These are phyloP conservation scores for Trifolium subterraneum DNA, from an alignment of 306 rosid genomes.

Conservation along the genomic window DNA sequence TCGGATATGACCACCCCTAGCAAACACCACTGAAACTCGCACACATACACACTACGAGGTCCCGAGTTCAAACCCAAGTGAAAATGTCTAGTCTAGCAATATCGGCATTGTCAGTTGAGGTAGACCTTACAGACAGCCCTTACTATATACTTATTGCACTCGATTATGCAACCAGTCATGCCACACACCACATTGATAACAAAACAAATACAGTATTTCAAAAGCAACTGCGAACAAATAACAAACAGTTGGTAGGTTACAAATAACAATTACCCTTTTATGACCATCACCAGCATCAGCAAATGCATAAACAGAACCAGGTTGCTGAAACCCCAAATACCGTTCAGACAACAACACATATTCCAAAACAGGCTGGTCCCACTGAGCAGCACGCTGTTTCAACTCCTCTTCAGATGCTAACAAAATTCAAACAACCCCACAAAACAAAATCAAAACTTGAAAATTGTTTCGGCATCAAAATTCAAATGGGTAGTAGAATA, in stretches of 20 bases:
- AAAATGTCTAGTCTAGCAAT: too few species aligned
- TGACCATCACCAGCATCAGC: conserved; percentile 72
- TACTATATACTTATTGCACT: not conserved
- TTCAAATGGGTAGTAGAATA: conserved; percentile 19
- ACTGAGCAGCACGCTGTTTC: conserved; percentile 75
- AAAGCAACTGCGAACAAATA: not conserved
- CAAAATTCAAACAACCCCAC: not conserved
- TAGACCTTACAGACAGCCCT: too few species aligned
- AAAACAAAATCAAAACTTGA: conserved; percentile 6
- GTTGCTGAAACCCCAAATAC: conserved; percentile 79
- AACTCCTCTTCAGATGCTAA: conserved; percentile 75
- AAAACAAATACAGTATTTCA: not conserved
- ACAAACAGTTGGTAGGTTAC: not conserved
- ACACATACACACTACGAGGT: too few species aligned
- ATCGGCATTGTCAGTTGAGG: too few species aligned
- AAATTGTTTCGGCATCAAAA: not conserved
- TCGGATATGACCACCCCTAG: too few species aligned
- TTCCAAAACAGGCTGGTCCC: conserved; percentile 82
- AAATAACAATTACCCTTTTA: conserved; percentile 50
- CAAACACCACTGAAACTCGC: too few species aligned
- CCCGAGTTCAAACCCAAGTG: too few species aligned
- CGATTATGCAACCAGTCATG: not conserved
- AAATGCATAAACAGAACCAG: conserved; percentile 66
- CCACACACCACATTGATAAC: not conserved
- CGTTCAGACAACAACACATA: conserved; percentile 69